Evolutionary conservation across 306 rosid genomes (phyloP), one percentile per base, ranked within the genome.

Genomic region (Mimosa bimucronata): DNA sequence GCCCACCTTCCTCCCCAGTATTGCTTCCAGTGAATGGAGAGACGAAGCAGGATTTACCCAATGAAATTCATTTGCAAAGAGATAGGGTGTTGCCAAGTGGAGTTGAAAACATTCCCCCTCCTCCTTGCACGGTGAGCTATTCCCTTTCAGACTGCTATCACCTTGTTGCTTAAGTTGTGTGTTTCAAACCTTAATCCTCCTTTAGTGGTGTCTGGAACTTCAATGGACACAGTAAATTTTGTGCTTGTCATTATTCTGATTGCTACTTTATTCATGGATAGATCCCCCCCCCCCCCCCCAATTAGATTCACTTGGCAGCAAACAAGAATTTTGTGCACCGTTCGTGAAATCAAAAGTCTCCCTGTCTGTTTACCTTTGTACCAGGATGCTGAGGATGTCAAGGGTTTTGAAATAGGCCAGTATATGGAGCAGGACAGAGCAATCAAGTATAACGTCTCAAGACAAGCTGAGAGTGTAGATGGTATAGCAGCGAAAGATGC

Each of bases 81-180:
- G 95, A 91, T 60, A 81, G 85, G 87, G 85, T 83, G 87, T 84
- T 82, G 77, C 79, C 79, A n/a, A 84, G 66, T 77, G 98, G 96
- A 75, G 89, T 88, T 83, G 98, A 93, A 87, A 90, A 91, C 77
- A 85, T 91, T 76, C 91, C 96, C 70, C 94, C 90, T 89, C 91
- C 90, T 89, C 78, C 25, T 16, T 34, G 38, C 38, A 83, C 44
- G 79, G 99, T 95, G 82, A 81, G 87, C 65, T 80, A 30, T 40
- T 79, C 30, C 77, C 71, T 68, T 60, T 37, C 65, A 50, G 69
- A n/a, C 41, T 42, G 31, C 14, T 10, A 23, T 72, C 29, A 48
- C 38, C 66, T 66, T 62, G 57, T 76, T 61, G 0, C 65, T 60
- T 12, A 60, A 60, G 34, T 26, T 26, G 66, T 10, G 16, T 60